These are phyloP conservation scores for Coelastrella sp. DNA, from an alignment of 139 green algal species.

Conservation along the genomic window DNA sequence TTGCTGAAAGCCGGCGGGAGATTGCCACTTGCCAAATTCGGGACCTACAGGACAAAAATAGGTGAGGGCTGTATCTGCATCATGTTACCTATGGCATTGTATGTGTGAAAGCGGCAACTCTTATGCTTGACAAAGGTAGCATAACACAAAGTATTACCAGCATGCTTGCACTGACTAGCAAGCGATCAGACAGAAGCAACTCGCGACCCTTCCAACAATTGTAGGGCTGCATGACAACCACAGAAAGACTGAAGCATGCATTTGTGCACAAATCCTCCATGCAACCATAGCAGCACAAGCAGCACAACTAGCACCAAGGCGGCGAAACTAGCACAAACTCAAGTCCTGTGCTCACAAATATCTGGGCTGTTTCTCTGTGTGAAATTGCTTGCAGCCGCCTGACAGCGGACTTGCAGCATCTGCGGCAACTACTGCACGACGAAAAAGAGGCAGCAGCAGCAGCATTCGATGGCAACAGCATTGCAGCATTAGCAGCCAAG, in stretches of 20 bases:
- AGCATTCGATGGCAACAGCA: constrained; percentile 14
- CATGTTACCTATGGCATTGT: background rate
- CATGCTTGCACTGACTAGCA: too few relatives aligned
- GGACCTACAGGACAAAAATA: constrained; percentile 46
- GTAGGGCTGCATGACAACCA: too few relatives aligned
- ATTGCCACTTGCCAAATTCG: constrained; percentile 50
- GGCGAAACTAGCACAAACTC: too few relatives aligned
- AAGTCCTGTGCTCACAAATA: background rate
- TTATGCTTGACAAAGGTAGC: too few relatives aligned
- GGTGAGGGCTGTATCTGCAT: background rate
- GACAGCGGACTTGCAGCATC: constrained; percentile 53
- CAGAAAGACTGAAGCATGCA: too few relatives aligned
- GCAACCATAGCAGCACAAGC: too few relatives aligned
- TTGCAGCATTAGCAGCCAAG: constrained; percentile 22
- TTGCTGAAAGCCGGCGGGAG: constrained; percentile 47
- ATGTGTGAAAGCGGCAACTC: too few relatives aligned
- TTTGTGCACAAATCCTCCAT: too few relatives aligned
- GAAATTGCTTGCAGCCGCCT: constrained; percentile 30
- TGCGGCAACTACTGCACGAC: constrained; percentile 70
- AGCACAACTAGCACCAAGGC: too few relatives aligned
- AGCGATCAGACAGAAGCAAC: too few relatives aligned
- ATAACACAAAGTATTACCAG: too few relatives aligned
- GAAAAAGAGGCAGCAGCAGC: constrained; percentile 58
- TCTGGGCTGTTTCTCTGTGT: background rate
- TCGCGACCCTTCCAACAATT: too few relatives aligned